Evolutionary conservation across 768 basidiomycete genomes (phyloP), one percentile per base, ranked within the genome.

Genomic region (Daedaleopsis nitida): DNA sequence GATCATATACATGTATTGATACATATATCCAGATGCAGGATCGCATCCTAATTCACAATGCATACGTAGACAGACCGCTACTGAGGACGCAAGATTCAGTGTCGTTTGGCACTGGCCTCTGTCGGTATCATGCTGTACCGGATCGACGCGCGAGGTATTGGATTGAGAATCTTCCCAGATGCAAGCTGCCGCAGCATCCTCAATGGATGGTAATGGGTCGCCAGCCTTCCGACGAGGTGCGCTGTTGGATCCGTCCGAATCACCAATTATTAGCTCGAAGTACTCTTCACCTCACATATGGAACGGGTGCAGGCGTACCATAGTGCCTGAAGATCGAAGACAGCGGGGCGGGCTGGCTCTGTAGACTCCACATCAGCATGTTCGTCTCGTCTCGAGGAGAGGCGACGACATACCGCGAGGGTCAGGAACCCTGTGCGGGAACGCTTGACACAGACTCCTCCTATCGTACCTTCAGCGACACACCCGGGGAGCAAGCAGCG

Each of bases 311-410:
- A 3, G 17, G 43, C 62, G 42, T 32, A 68, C 67, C 64, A n/a
- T 68, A 68, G 19, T 68, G 67, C 43, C 57, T 58, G 59, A 68
- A 68, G n/a, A 68, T 61, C 21, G 62, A 65, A 2, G 67, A 65
- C 7, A 68, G 52, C 7, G 62, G 58, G 0, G 64, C 64, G 10
- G 67, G 62, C 48, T 65, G 59, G 39, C 65, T 65, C 62, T 64
- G 43, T 19, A n/a, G 9, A 8, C 19, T 45, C 27, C 11, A 50
- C 3, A 53, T 23, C 16, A n/a, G n/a, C 6, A 6, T 5, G 17
- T 3, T 27, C 24, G 52, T 5, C 12, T 9, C 3, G 37, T 27
- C 3, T n/a, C 19, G 27, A 17, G 39, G 24, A 14, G 17, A 5
- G 38, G 27, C 9, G 9, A 23, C 27, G 7, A 61, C 59, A 47